These are phyloP conservation scores for Agroathelia rolfsii DNA, from an alignment of 1,284 basidiomycete species.

Conservation along the genomic window DNA sequence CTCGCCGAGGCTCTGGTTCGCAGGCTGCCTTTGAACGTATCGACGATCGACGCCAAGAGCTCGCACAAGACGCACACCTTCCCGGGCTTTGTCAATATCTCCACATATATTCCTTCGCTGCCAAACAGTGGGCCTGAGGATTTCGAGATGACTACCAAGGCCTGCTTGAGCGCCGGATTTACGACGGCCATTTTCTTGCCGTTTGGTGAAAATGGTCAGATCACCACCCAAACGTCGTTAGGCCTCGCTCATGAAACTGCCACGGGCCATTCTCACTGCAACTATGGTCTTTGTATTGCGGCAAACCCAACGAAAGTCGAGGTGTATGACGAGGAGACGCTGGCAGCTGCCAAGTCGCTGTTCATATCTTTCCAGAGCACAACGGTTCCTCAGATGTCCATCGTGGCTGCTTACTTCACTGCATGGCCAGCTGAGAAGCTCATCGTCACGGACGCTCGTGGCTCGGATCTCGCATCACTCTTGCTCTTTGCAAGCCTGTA, in stretches of 20 bases:
- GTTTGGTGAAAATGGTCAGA: conserved; percentile 47
- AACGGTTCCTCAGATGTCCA: conserved; percentile 38
- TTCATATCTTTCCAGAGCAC: conserved; percentile 75
- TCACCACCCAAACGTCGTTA: conserved; percentile 63
- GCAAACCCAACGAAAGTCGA: conserved; percentile 65
- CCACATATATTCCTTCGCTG: conserved; percentile 79
- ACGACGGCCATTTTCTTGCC: conserved; percentile 77
- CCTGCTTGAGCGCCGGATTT: conserved; percentile 82
- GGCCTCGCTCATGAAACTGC: conserved; percentile 62
- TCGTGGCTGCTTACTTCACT: conserved; percentile 80
- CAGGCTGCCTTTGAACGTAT: conserved; percentile 80
- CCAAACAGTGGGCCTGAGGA: conserved; percentile 50
- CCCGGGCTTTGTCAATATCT: conserved; percentile 87
- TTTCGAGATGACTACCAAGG: conserved; percentile 63
- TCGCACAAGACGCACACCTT: conserved; percentile 87
- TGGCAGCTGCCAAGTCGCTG: conserved; percentile 72
- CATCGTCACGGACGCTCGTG: conserved; percentile 89
- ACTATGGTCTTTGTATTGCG: conserved; percentile 77
- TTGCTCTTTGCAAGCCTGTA: conserved; percentile 90
- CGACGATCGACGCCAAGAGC: conserved; percentile 90
- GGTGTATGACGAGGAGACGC: conserved; percentile 63
- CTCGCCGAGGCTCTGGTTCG: conserved; percentile 92
- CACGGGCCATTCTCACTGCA: conserved; percentile 63
- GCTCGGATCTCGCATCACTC: conserved; percentile 88
- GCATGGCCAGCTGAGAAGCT: conserved; percentile 89